Percentiles rank a stretch among this genome's conserved stretches.
These are phyloP conservation scores for Stereum hirsutum DNA, from an alignment of 1,284 basidiomycete genomes.

Conservation along the genomic window DNA sequence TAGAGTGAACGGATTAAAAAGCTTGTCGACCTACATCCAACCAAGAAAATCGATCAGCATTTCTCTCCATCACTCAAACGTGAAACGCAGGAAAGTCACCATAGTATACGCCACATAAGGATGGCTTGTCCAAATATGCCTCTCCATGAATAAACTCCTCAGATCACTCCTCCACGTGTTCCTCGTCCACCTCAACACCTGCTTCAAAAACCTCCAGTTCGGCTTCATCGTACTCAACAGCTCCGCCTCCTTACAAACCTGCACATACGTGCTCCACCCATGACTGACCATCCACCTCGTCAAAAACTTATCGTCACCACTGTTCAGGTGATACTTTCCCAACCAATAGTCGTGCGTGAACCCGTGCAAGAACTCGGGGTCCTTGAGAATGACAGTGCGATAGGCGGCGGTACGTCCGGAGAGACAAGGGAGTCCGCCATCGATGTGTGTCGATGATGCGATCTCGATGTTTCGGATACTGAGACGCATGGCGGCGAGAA, in stretches of 20 bases:
- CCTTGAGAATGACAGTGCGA: slow-evolving; percentile 87
- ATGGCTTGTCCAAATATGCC: slow-evolving; percentile 81
- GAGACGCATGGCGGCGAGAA: slow-evolving; percentile 84
- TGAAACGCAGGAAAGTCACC: slow-evolving; percentile 29
- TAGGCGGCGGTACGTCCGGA: slow-evolving; percentile 90
- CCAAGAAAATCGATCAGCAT: slow-evolving; percentile 3
- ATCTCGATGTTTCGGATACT: slow-evolving; percentile 93
- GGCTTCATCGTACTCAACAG: slow-evolving; percentile 91
- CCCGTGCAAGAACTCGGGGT: slow-evolving; percentile 84
- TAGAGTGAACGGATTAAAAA: slow-evolving; percentile 85
- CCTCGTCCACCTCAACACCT: slow-evolving; percentile 86
- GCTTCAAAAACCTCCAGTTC: slow-evolving; percentile 90
- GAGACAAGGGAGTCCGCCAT: slow-evolving; percentile 85
- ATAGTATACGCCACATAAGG: slow-evolving; percentile 90
- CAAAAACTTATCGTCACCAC: slow-evolving; percentile 89
- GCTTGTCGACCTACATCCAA: slow-evolving; percentile 64
- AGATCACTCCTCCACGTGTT: slow-evolving; percentile 91
- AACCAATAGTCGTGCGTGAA: slow-evolving; percentile 93
- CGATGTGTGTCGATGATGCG: slow-evolving; percentile 80
- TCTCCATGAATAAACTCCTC: slow-evolving; percentile 80
- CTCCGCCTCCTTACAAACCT: slow-evolving; percentile 86
- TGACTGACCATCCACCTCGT: slow-evolving; percentile 96
- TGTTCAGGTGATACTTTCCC: slow-evolving; percentile 88
- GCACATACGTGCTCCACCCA: slow-evolving; percentile 90
- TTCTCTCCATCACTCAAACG: no score